phyloP scores from a whole-genome alignment of 2,329 filamentous ascomycete genomes.

The Didymella exigua region DNA sequence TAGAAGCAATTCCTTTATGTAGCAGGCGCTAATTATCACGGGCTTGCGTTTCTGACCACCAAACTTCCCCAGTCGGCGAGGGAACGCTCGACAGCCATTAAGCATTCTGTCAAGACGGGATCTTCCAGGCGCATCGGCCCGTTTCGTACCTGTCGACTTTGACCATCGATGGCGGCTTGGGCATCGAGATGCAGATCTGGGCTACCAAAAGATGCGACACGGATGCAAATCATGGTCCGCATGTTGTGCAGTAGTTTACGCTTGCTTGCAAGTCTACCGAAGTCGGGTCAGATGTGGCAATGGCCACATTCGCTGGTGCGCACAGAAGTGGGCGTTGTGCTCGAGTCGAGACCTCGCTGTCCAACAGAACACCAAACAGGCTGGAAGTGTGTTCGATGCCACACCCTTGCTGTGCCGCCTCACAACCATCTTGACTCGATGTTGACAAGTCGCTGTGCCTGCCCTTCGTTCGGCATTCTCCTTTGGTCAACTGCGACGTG shows the following conservation, averaged over 20 bases:
- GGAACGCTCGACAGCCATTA: background rate
- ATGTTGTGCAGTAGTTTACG: conserved; percentile 7
- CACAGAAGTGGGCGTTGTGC: conserved; percentile 2
- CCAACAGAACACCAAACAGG: background rate
- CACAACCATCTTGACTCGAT: background rate
- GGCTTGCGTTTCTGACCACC: background rate
- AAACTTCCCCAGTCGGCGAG: background rate
- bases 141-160: background rate
- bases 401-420: conserved; percentile 8
- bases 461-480: background rate
- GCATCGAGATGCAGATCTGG: conserved; percentile 6
- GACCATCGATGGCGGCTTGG: background rate
- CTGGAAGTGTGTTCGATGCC: background rate
- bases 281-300: background rate
- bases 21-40: background rate
- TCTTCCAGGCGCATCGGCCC: conserved; percentile 2
- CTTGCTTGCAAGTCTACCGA: conserved; percentile 5
- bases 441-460: background rate
- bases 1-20: too few relatives aligned
- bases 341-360: background rate
- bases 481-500: conserved; percentile 11
- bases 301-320: background rate
- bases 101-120: background rate
- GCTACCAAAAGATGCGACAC: background rate
- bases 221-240: background rate